Evolutionary conservation across 768 basidiomycete genomes (phyloP), one percentile per base, ranked within the genome.

Genomic region (Phanerochaete carnosa): DNA sequence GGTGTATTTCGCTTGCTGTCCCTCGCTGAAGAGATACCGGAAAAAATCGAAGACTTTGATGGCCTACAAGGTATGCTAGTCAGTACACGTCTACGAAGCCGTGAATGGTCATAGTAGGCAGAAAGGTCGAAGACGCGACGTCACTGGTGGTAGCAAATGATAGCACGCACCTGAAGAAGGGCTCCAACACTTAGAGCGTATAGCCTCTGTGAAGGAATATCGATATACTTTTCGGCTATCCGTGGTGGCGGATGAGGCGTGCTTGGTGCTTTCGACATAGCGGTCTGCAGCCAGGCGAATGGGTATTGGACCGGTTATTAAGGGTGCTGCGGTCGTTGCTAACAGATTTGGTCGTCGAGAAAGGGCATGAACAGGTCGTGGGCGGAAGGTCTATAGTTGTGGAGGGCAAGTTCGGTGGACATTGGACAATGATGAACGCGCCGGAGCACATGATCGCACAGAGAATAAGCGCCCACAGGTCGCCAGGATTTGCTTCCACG

Each of bases 201-300:
- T 6, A 91, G 80, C 53, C 94, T 80, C 70, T 94, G 91, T 16
- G 91, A 87, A 23, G 91, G 90, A 4, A 86, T 77, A 68, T 91
- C 89, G 30, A 94, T 65, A 69, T 85, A 86, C 58, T 79, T 81
- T 72, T 92, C 88, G 30, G 92, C 83, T 54, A 96, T 86, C 37
- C 90, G 76, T 45, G 92, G 80, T 51, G 65, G 69, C 57, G 65
- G 50, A 32, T 57, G 66, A 28, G 63, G 30, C 26, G 65, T 62
- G 50, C 55, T 66, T 59, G 60, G 60, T 32, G 37, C 54, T 56
- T 58, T 62, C 43, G 66, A 61, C 68, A 70, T 70, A 43, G 54
- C 29, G 22, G 55, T 35, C 45, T 25, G 26, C 33, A 26, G 53
- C 15, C 54, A 39, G 7, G 54, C 37, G 43, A 43, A 55, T 37